phyloP scores from a whole-genome alignment of 2,329 filamentous ascomycete species.

The Fusarium siculi region DNA sequence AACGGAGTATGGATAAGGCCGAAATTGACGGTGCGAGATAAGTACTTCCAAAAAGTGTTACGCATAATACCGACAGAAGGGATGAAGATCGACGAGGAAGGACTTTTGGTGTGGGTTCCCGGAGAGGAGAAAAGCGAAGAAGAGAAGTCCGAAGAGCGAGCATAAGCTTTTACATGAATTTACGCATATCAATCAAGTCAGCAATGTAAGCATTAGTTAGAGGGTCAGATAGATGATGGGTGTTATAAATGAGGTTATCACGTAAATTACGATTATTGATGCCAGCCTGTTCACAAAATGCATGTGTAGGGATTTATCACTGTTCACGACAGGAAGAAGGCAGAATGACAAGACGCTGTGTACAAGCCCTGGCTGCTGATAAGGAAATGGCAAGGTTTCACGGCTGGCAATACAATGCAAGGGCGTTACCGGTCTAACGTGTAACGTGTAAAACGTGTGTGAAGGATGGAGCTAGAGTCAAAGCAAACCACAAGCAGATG shows the following conservation, averaged over 20 bases:
- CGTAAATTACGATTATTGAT: background rate
- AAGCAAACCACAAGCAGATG: background rate
- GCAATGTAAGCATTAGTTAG: background rate
- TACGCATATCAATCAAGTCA: background rate
- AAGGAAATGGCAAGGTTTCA: constrained; percentile 12
- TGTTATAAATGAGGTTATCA: constrained; percentile 26
- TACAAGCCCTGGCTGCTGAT: background rate
- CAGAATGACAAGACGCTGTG: constrained; percentile 13
- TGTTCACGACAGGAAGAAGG: background rate
- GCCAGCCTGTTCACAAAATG: background rate
- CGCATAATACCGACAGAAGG: constrained; percentile 83
- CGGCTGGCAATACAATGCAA: constrained; percentile 7
- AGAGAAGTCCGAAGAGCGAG: constrained; percentile 11
- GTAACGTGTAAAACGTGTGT: constrained; percentile 4
- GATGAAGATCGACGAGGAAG: constrained; percentile 73
- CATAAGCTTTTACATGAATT: constrained; percentile 1
- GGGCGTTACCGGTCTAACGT: constrained; percentile 6
- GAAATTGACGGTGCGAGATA: constrained; percentile 81
- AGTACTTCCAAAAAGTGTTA: constrained; percentile 92
- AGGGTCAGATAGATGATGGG: constrained; percentile 16
- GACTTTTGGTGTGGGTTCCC: constrained; percentile 70
- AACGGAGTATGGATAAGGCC: constrained; percentile 76
- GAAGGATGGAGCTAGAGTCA: background rate
- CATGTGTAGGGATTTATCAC: background rate
- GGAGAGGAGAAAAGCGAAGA: constrained; percentile 42